Conservation (phyloP, 176 grass and related monocot species). For the Typha latifolia region DNA sequence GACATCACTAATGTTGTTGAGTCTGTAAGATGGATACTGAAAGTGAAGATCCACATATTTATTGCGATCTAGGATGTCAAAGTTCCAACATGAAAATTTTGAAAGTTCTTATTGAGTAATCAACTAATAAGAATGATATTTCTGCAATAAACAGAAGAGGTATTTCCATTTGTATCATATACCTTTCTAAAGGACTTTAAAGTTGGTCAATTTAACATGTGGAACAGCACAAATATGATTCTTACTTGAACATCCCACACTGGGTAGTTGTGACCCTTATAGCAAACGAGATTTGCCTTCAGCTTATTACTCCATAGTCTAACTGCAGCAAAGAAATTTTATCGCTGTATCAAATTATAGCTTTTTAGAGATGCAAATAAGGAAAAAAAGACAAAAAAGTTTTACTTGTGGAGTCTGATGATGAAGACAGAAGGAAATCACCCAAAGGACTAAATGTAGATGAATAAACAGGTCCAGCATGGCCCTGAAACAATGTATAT, state of each 20-base stretch:
- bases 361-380: constrained; percentile 6
- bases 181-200: too few species aligned
- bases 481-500: constrained; percentile 81
- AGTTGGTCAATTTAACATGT: too few species aligned
- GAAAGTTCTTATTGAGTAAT: too few species aligned
- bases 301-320: constrained; percentile 89
- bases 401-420: constrained; percentile 94
- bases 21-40: too few species aligned
- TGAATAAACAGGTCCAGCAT: constrained; percentile 91
- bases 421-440: constrained; percentile 83
- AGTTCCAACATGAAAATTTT: too few species aligned
- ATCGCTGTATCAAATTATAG: not conserved
- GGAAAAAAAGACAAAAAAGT: constrained; percentile 6
- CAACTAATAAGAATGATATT: too few species aligned
- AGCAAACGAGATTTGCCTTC: constrained; percentile 92
- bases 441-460: constrained; percentile 77
- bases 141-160: too few species aligned
- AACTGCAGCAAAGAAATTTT: constrained; percentile 41
- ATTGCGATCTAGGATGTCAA: too few species aligned
- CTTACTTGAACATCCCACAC: constrained; percentile 97
- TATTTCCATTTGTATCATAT: too few species aligned
- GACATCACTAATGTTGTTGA: too few species aligned
- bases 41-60: too few species aligned
- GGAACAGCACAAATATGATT: constrained; percentile 6
- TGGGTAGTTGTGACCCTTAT: constrained; percentile 96